phyloP scores from a whole-genome alignment of 1,284 basidiomycete species.

The Mycena sp. region DNA sequence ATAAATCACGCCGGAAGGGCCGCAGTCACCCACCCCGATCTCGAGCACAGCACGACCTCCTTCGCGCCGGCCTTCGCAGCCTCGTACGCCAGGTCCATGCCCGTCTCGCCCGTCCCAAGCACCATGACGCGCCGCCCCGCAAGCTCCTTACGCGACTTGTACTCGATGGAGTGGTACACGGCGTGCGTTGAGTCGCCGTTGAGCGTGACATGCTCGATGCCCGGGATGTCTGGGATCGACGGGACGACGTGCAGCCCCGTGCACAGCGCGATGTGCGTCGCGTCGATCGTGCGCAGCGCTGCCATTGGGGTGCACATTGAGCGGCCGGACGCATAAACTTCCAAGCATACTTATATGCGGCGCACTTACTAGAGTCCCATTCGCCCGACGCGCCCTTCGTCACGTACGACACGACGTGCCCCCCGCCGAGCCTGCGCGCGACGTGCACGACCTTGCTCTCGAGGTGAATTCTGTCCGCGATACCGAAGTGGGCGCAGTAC shows the following conservation, averaged over 20 bases:
- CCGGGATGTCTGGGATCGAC: constrained; percentile 56
- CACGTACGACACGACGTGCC: constrained; percentile 49
- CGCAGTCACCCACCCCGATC: constrained; percentile 47
- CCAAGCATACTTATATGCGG: too few relatives aligned
- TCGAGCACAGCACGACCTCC: constrained; percentile 64
- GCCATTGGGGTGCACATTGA: too few relatives aligned
- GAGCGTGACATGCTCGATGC: constrained; percentile 53
- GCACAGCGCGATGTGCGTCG: constrained; percentile 54
- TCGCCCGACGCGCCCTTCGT: constrained; percentile 30
- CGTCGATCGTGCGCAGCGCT: constrained; percentile 41
- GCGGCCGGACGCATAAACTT: too few relatives aligned
- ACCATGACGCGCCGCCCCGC: constrained; percentile 60
- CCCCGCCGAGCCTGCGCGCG: constrained; percentile 42
- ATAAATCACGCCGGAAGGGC: too few relatives aligned
- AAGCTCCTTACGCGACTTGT: constrained; percentile 60
- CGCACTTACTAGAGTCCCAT: constrained; percentile 42
- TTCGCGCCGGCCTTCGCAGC: constrained; percentile 62
- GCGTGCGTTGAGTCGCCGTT: constrained; percentile 33
- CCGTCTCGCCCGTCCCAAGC: constrained; percentile 73
- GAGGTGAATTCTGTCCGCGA: constrained; percentile 54
- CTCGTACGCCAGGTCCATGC: constrained; percentile 70
- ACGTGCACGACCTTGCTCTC: constrained; percentile 55
- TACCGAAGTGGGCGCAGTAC: constrained; percentile 59
- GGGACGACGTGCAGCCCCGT: constrained; percentile 63
- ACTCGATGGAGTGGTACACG: constrained; percentile 61